phyloP scores from a whole-genome alignment of 208 protist genomes.

The Leptomonas seymouri region DNA sequence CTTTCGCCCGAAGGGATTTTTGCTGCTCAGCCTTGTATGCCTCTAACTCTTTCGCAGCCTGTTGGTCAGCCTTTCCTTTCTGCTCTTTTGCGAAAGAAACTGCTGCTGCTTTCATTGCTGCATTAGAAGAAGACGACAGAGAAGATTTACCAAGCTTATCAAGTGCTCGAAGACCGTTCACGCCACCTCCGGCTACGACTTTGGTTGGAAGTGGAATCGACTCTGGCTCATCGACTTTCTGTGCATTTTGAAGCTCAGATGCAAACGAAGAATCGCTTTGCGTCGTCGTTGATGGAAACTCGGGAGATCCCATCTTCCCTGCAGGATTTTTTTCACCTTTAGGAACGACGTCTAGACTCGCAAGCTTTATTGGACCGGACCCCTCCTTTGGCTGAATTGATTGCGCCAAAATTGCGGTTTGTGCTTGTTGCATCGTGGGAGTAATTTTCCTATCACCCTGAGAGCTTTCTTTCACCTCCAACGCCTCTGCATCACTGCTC shows the following conservation, averaged over 20 bases:
- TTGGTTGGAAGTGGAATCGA: slow-evolving; percentile 22
- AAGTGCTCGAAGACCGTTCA: slow-evolving; percentile 37
- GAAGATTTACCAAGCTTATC: slow-evolving; percentile 28
- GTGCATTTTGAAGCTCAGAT: slow-evolving; percentile 16
- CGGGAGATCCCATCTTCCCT: slow-evolving; percentile 17
- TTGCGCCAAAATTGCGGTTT: slow-evolving; percentile 12
- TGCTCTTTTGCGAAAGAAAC: slow-evolving; percentile 20
- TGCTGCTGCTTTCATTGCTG: slow-evolving; percentile 13
- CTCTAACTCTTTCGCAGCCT: slow-evolving; percentile 28
- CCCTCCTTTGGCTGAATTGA: slow-evolving; percentile 35
- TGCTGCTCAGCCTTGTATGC: slow-evolving; percentile 32
- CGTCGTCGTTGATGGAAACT: slow-evolving; percentile 28
- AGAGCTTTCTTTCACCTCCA: slow-evolving; percentile 5
- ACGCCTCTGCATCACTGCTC: slow-evolving; percentile 1
- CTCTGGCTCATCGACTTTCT: slow-evolving; percentile 19
- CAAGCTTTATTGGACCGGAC: slow-evolving; percentile 24
- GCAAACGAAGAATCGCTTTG: slow-evolving; percentile 19
- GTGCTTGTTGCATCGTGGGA: slow-evolving; percentile 5
- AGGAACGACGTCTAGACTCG: slow-evolving; percentile 2
- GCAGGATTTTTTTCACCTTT: slow-evolving; percentile 18
- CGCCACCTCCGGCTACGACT: slow-evolving; percentile 38
- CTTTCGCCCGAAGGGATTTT: slow-evolving; percentile 14
- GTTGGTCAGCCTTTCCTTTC: slow-evolving; percentile 21
- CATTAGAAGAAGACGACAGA: slow-evolving; percentile 4
- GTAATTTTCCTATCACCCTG: slow-evolving; percentile 2